These are phyloP conservation scores for Anastatica hierochuntica DNA, from an alignment of 345 rosid genomes.

Conservation along the genomic window DNA sequence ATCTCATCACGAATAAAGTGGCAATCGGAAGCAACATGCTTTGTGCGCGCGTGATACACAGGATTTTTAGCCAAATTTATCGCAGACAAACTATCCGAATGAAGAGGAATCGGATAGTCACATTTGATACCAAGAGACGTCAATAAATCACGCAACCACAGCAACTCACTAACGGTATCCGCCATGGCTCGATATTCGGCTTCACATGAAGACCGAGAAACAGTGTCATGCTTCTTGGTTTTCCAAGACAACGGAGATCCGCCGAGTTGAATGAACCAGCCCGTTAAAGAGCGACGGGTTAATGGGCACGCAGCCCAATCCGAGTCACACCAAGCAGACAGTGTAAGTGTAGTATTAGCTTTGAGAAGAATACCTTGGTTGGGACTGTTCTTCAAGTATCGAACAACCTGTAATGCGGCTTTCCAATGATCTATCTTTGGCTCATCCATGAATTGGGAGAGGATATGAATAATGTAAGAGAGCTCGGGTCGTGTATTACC, in stretches of 20 bases:
- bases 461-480: not conserved
- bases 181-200: slow-evolving; percentile 6
- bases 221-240: not conserved
- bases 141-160: not conserved
- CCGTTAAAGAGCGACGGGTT: not conserved
- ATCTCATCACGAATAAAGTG: too few relatives aligned
- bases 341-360: not conserved
- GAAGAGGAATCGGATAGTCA: not conserved
- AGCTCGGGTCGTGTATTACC: not conserved
- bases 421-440: not conserved
- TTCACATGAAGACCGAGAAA: not conserved
- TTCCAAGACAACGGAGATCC: not conserved
- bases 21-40: not conserved
- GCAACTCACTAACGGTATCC: not conserved
- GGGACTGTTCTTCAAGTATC: not conserved
- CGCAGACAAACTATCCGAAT: not conserved
- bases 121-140: not conserved
- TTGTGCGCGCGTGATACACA: not conserved
- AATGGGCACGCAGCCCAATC: slow-evolving; percentile 4
- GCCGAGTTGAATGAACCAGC: not conserved
- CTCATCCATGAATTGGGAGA: not conserved
- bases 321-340: not conserved
- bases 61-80: not conserved
- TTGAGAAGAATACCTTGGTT: not conserved
- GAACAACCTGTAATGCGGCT: not conserved